Evolutionary conservation across 2,329 filamentous ascomycete species (phyloP).

Genomic region (Aspergillus jensenii): DNA sequence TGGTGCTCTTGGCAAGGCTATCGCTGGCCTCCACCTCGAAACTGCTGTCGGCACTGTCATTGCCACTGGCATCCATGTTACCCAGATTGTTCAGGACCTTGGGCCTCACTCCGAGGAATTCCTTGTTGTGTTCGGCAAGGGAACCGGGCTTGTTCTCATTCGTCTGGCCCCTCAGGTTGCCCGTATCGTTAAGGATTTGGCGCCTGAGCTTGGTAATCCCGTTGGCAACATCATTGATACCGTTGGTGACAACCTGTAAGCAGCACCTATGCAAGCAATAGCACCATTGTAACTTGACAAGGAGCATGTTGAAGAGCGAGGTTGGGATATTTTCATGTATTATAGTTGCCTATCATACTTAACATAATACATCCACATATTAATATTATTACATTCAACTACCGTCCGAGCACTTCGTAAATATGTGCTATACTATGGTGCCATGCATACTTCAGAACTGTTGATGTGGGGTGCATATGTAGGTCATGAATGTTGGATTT

Average conservation of each 20-base stretch:
- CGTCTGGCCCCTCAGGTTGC: conserved; percentile 1
- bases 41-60: conserved; percentile 5
- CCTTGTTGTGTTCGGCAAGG: neutral
- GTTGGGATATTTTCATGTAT: conserved; percentile 10
- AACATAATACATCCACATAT: conserved; percentile 4
- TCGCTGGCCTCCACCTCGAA: neutral
- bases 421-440: neutral
- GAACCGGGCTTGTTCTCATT: neutral
- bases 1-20: neutral
- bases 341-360: conserved; percentile 5
- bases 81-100: neutral
- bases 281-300: neutral
- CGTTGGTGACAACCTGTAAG: conserved; percentile 5
- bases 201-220: neutral
- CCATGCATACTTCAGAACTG: neutral
- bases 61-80: neutral
- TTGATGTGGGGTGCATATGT: neutral
- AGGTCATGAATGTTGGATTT: neutral
- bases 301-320: neutral
- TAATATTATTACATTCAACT: neutral
- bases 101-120: conserved; percentile 1
- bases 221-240: neutral
- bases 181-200: neutral
- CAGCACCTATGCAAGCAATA: neutral
- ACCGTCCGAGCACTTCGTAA: neutral